Evolutionary conservation across 805 yeast genomes (phyloP).

Genomic region (Candida krabiensis): DNA sequence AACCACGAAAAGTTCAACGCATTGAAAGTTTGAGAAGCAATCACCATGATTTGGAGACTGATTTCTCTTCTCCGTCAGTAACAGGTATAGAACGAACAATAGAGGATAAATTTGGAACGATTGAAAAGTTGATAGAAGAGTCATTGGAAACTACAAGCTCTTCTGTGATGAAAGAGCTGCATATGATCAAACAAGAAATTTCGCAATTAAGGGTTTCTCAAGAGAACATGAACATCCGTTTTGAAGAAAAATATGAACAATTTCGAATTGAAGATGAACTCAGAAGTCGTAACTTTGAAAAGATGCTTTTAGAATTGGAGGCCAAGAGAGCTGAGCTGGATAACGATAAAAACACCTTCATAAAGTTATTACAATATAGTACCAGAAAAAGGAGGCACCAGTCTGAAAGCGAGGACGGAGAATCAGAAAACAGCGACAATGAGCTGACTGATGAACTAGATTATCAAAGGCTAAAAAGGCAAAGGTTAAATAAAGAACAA

Average conservation of each 20-base stretch:
- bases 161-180: constrained; percentile 19
- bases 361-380: constrained; percentile 19
- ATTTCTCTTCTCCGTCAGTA: too few relatives aligned
- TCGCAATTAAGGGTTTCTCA: constrained; percentile 24
- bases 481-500: constrained; percentile 1
- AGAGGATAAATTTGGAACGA: constrained; percentile 10
- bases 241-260: constrained; percentile 68
- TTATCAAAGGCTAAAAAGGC: constrained; percentile 7
- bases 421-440: constrained; percentile 2
- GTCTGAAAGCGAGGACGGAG: constrained; percentile 2
- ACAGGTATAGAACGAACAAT: constrained; percentile 1
- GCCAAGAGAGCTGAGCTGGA: constrained; percentile 27
- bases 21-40: too few relatives aligned
- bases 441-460: not conserved
- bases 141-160: constrained; percentile 16
- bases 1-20: too few relatives aligned
- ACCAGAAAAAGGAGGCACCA: constrained; percentile 13
- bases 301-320: constrained; percentile 25
- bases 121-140: constrained; percentile 20
- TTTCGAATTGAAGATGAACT: constrained; percentile 49
- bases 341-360: constrained; percentile 26
- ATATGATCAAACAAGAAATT: constrained; percentile 23
- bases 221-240: constrained; percentile 58
- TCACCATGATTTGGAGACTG: too few relatives aligned
- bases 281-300: constrained; percentile 25